Conservation (phyloP, 371 early-diverging fungal species). For the Modicella reniformis region DNA sequence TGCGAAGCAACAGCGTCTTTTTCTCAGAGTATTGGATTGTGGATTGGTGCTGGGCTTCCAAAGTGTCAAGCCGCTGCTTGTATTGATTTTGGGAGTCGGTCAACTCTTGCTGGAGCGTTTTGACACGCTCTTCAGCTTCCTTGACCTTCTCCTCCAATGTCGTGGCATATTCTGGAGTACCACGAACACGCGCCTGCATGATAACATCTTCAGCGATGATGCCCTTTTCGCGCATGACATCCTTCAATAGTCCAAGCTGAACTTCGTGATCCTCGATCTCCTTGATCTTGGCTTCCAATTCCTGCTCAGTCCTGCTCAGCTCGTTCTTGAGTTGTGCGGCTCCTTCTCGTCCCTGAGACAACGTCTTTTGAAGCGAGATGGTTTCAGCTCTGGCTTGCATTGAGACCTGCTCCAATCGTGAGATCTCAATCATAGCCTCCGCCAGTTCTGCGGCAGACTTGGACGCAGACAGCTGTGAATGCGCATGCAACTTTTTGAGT, state of each 20-base stretch:
- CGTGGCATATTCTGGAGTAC: constrained; percentile 30
- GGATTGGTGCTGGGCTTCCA: constrained; percentile 41
- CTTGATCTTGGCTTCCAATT: constrained; percentile 59
- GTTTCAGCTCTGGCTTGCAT: constrained; percentile 68
- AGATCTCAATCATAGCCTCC: constrained; percentile 65
- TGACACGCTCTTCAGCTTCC: constrained; percentile 25
- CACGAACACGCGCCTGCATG: constrained; percentile 34
- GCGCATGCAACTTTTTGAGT: constrained; percentile 44
- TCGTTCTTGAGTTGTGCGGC: constrained; percentile 58
- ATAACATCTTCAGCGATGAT: constrained; percentile 49
- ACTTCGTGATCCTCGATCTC: constrained; percentile 71
- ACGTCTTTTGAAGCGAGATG: constrained; percentile 60
- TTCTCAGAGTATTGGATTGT: constrained; percentile 46
- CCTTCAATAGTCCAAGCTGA: constrained; percentile 69
- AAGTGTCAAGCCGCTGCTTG: constrained; percentile 21
- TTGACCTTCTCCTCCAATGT: constrained; percentile 31
- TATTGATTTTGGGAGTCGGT: constrained; percentile 19
- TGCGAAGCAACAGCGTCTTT: constrained; percentile 37
- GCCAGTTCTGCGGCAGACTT: constrained; percentile 56
- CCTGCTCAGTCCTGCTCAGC: constrained; percentile 62
- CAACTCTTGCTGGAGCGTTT: constrained; percentile 29
- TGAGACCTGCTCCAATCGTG: constrained; percentile 67
- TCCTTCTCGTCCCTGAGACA: constrained; percentile 68
- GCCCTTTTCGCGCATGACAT: constrained; percentile 68
- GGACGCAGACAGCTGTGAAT: constrained; percentile 40